A percentile compares a stretch with the other conserved stretches of the same genome.
phyloP scores from a whole-genome alignment of 768 basidiomycete species.

The Lactifluus pinguis region DNA sequence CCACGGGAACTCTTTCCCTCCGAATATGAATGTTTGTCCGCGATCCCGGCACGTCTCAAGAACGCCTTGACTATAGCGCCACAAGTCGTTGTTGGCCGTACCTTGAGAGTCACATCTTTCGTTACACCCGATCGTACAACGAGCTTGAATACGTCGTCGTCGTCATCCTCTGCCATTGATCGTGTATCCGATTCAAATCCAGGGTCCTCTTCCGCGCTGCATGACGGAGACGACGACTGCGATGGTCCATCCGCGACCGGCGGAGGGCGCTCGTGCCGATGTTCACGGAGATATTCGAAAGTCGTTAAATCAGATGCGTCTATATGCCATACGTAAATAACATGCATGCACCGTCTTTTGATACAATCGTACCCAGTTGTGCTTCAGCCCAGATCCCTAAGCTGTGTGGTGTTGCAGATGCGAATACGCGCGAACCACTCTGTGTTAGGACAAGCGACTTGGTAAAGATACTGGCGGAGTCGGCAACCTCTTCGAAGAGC shows the following conservation, averaged over 20 bases:
- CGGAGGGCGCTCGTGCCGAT: conserved; percentile 22
- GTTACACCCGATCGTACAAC: conserved; percentile 49
- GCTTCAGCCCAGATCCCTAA: conserved; percentile 62
- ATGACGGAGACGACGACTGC: conserved; percentile 17
- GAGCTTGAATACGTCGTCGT: conserved; percentile 47
- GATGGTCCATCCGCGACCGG: conserved; percentile 10
- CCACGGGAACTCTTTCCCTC: conserved; percentile 26
- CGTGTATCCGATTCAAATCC: conserved; percentile 22
- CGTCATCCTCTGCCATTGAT: conserved; percentile 25
- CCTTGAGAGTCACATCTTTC: conserved; percentile 54
- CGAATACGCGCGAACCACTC: conserved; percentile 53
- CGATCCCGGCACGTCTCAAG: conserved; percentile 56
- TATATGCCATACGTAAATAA: conserved; percentile 24
- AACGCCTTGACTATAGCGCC: conserved; percentile 69
- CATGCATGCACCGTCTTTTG: background rate
- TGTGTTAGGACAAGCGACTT: conserved; percentile 53
- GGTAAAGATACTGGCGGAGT: conserved; percentile 42
- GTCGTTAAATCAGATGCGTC: conserved; percentile 60
- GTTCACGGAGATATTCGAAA: conserved; percentile 51
- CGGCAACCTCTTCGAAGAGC: conserved; percentile 58
- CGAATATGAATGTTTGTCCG: conserved; percentile 47
- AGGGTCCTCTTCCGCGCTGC: conserved; percentile 21
- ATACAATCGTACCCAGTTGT: conserved; percentile 44
- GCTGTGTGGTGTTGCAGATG: conserved; percentile 57
- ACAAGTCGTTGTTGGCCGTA: conserved; percentile 68